Evolutionary conservation across 2,329 filamentous ascomycete species (phyloP).

Genomic region (Ceratocystis variospora): DNA sequence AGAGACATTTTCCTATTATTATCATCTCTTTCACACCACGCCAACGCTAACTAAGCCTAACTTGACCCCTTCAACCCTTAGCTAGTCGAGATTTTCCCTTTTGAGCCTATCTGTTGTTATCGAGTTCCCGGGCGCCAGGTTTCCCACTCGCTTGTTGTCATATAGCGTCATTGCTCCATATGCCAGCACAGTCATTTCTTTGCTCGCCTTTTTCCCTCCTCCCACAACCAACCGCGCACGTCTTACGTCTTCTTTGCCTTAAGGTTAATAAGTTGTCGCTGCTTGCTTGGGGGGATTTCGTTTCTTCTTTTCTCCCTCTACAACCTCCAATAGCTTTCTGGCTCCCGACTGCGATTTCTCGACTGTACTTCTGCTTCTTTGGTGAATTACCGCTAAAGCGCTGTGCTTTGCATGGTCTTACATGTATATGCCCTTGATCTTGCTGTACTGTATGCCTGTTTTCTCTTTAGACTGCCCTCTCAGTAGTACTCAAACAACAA

Average conservation of each 20-base stretch:
- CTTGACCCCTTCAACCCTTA: neutral
- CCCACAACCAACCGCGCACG: too few species aligned
- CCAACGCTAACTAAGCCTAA: neutral
- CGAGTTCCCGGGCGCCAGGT: neutral
- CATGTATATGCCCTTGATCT: slow-evolving; percentile 11
- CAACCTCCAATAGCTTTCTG: neutral
- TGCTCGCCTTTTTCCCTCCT: neutral
- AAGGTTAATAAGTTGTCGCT: neutral
- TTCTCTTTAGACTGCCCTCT: neutral
- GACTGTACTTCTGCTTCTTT: neutral
- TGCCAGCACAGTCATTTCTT: slow-evolving; percentile 7
- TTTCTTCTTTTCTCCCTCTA: neutral
- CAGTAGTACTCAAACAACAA: neutral
- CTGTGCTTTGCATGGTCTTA: slow-evolving; percentile 11
- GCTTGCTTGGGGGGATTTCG: neutral
- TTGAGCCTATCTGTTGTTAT: slow-evolving; percentile 3
- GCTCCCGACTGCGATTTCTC: neutral
- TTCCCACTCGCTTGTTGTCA: slow-evolving; percentile 5
- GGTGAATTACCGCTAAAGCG: too few species aligned
- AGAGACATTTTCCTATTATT: neutral
- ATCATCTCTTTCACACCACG: neutral
- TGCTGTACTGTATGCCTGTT: slow-evolving; percentile 4
- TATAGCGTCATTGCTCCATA: slow-evolving; percentile 5
- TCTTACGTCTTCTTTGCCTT: neutral
- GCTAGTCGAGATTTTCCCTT: neutral